A percentile compares a stretch with the other conserved stretches of the same genome.
Conservation (phyloP, 2,329 filamentous ascomycete genomes). For the Acrocalymma vagum region DNA sequence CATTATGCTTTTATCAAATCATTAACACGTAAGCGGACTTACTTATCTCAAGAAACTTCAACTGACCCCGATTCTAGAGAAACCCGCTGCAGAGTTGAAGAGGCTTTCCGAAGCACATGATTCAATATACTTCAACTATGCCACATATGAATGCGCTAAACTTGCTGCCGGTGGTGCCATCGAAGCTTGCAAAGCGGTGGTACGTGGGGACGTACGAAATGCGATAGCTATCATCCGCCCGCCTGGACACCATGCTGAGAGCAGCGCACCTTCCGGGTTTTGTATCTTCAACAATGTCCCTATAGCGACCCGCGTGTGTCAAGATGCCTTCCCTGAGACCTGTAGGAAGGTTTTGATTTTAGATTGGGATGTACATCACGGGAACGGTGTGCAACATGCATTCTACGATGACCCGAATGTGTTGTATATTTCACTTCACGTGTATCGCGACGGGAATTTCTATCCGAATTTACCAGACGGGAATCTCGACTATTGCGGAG, state of each 20-base stretch:
- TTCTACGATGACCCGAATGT: conserved; percentile 96
- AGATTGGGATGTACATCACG: conserved; percentile 84
- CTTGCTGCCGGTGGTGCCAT: conserved; percentile 93
- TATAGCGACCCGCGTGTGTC: conserved; percentile 88
- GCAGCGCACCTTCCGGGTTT: conserved; percentile 86
- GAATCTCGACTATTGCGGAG: conserved; percentile 67
- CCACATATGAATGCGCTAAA: conserved; percentile 81
- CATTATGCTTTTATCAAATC: conserved; percentile 82
- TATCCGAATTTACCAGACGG: conserved; percentile 75
- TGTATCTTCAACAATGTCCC: conserved; percentile 99
- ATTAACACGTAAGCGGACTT: conserved; percentile 57
- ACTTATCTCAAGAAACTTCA: conserved; percentile 7
- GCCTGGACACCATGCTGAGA: conserved; percentile 94
- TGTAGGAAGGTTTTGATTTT: conserved; percentile 92
- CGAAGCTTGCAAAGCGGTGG: conserved; percentile 93
- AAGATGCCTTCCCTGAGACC: conserved; percentile 77
- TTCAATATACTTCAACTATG: conserved; percentile 70
- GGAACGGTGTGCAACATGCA: conserved; percentile 95
- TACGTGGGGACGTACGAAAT: conserved; percentile 85
- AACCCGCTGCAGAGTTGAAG: conserved; percentile 70
- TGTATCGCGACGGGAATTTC: conserved; percentile 83
- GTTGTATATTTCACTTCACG: conserved; percentile 93
- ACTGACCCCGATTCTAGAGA: conserved; percentile 28
- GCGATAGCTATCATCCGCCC: conserved; percentile 95
- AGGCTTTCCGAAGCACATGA: conserved; percentile 64